A percentile compares a stretch with the other conserved stretches of the same genome.
Conservation (phyloP, 2,329 filamentous ascomycete genomes). For the Chalaropsis thielavioides region DNA sequence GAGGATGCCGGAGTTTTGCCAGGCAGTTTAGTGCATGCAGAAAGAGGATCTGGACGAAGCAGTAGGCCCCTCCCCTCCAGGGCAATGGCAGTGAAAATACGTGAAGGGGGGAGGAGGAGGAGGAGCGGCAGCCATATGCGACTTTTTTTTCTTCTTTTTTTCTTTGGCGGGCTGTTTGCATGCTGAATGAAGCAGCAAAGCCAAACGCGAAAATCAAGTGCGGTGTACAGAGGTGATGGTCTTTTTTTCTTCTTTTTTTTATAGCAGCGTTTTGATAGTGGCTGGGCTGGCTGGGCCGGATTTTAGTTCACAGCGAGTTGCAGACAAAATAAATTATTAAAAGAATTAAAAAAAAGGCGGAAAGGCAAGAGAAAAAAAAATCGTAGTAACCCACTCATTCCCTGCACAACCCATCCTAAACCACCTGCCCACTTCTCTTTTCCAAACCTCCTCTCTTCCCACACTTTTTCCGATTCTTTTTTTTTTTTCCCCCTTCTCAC, state of each 20-base stretch:
- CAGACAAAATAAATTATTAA: background rate
- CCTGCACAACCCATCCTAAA: constrained; percentile 15
- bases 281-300: too few species aligned
- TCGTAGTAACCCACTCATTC: constrained; percentile 12
- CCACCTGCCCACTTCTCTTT: constrained; percentile 16
- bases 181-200: too few species aligned
- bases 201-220: too few species aligned
- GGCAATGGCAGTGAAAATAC: too few species aligned
- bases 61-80: background rate
- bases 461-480: constrained; percentile 14
- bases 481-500: constrained; percentile 16
- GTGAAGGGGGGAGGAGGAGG: too few species aligned
- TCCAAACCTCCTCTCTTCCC: constrained; percentile 17
- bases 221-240: too few species aligned
- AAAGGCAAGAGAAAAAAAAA: constrained; percentile 12
- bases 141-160: too few species aligned
- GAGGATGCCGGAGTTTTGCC: background rate
- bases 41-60: background rate
- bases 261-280: too few species aligned
- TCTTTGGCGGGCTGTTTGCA: too few species aligned
- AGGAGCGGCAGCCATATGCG: too few species aligned
- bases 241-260: too few species aligned
- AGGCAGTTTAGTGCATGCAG: background rate
- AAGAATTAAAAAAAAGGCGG: background rate
- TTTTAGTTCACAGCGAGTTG: too few species aligned